phyloP scores from a whole-genome alignment of 352 stramenopile species.

The Phytopythium boreale region DNA sequence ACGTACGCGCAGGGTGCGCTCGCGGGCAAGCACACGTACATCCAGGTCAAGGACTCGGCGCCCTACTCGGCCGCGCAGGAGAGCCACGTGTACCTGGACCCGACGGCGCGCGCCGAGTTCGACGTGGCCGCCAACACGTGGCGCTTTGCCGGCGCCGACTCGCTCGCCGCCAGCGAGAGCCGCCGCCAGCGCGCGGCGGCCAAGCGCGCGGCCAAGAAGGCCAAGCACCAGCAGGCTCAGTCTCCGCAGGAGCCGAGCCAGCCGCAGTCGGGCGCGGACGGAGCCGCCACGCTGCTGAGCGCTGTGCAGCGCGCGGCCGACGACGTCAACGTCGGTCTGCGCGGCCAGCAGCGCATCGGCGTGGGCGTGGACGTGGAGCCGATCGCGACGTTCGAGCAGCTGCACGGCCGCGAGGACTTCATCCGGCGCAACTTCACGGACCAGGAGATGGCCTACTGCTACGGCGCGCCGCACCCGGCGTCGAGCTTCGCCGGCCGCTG shows the following conservation, averaged over 20 bases:
- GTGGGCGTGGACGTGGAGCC: slow-evolving; percentile 85
- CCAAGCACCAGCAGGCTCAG: slow-evolving; percentile 21
- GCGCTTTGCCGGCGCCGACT: slow-evolving; percentile 55
- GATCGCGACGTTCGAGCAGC: slow-evolving; percentile 78
- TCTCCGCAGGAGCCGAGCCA: not conserved
- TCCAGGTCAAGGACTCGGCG: slow-evolving; percentile 80
- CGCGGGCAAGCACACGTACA: slow-evolving; percentile 65
- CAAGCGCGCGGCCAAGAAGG: slow-evolving; percentile 44
- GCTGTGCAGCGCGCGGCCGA: slow-evolving; percentile 53
- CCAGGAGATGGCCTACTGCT: slow-evolving; percentile 85
- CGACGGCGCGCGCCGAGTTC: slow-evolving; percentile 71
- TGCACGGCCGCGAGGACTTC: slow-evolving; percentile 77
- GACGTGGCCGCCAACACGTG: slow-evolving; percentile 64
- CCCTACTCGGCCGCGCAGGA: slow-evolving; percentile 81
- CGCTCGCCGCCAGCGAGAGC: slow-evolving; percentile 28
- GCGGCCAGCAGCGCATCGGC: slow-evolving; percentile 41
- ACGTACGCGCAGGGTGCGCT: slow-evolving; percentile 73
- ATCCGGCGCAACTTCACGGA: slow-evolving; percentile 88
- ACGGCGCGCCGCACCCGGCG: slow-evolving; percentile 69
- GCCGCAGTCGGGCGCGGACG: slow-evolving; percentile 3
- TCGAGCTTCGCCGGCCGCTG: slow-evolving; percentile 85
- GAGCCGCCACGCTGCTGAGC: slow-evolving; percentile 48
- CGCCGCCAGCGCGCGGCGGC: slow-evolving; percentile 23
- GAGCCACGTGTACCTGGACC: slow-evolving; percentile 84
- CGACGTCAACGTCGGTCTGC: slow-evolving; percentile 43